Evolutionary conservation across 2,329 filamentous ascomycete species (phyloP).

Genomic region (Ophiosphaerella herpotricha): DNA sequence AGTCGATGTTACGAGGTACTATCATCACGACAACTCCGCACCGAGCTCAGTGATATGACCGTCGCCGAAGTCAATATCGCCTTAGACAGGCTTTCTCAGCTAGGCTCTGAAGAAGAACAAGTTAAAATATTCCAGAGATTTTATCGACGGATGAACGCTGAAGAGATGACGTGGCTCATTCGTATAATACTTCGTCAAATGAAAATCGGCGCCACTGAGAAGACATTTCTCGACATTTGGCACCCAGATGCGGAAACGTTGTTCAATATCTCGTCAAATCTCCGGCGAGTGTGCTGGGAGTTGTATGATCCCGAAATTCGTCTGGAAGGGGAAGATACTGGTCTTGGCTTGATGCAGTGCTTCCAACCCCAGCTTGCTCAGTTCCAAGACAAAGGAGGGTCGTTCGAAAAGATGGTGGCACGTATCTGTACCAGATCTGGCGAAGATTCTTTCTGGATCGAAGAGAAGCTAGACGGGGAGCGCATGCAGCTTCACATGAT

Average conservation of each 20-base stretch:
- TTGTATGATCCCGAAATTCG: conserved; percentile 73
- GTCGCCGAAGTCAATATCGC: conserved; percentile 88
- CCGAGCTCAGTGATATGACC: conserved; percentile 74
- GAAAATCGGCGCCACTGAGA: conserved; percentile 79
- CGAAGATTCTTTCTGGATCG: conserved; percentile 87
- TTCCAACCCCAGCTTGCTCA: conserved; percentile 96
- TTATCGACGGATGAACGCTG: conserved; percentile 88
- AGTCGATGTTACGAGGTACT: conserved; percentile 86
- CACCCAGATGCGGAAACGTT: conserved; percentile 58
- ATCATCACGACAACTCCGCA: conserved; percentile 78
- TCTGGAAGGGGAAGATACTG: conserved; percentile 74
- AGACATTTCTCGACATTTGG: conserved; percentile 76
- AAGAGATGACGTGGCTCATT: conserved; percentile 93
- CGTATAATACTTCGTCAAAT: conserved; percentile 86
- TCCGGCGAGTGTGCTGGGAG: conserved; percentile 94
- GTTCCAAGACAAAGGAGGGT: conserved; percentile 73
- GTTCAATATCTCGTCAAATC: conserved; percentile 88
- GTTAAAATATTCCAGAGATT: conserved; percentile 79
- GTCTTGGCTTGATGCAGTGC: conserved; percentile 85
- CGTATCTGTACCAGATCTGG: conserved; percentile 69
- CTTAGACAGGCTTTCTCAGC: conserved; percentile 76
- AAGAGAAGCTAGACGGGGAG: conserved; percentile 96
- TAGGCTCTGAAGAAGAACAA: conserved; percentile 82
- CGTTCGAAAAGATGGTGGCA: conserved; percentile 78
- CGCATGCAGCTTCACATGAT: conserved; percentile 96